Conservation (phyloP, 495 filamentous ascomycete species). For the Trichoderma virens region DNA sequence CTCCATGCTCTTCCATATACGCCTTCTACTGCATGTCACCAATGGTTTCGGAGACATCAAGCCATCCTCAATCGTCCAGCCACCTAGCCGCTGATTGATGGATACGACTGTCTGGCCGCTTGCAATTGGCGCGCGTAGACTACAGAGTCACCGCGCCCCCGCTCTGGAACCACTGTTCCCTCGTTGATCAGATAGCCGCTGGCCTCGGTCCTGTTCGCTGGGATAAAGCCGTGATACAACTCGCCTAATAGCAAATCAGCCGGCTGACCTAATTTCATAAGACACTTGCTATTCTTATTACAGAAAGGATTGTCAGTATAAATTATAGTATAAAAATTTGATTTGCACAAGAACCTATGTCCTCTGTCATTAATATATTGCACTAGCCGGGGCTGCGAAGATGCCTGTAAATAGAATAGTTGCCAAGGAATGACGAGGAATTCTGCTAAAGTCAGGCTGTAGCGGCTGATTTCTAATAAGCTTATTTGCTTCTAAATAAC, state of each 20-base stretch:
- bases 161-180: no score
- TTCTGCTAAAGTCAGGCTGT: not conserved
- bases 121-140: not conserved
- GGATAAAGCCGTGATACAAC: not conserved
- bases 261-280: not conserved
- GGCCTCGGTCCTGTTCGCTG: no score
- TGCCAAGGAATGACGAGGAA: not conserved
- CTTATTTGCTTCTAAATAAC: not conserved
- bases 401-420: not conserved
- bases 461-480: not conserved
- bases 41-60: not conserved
- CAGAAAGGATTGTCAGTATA: not conserved
- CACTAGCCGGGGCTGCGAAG: not conserved
- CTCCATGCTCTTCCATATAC: not conserved
- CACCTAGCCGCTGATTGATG: not conserved
- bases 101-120: not conserved
- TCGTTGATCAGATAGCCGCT: no score
- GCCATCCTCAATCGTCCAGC: not conserved
- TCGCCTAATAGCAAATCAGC: not conserved
- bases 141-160: not conserved
- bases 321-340: not conserved
- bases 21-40: not conserved
- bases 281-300: not conserved
- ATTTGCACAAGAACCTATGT: not conserved
- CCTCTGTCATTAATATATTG: not conserved